A percentile compares a stretch with the other conserved stretches of the same genome.
phyloP scores from a whole-genome alignment of 495 filamentous ascomycete species.

The Penicillium maclennaniae region DNA sequence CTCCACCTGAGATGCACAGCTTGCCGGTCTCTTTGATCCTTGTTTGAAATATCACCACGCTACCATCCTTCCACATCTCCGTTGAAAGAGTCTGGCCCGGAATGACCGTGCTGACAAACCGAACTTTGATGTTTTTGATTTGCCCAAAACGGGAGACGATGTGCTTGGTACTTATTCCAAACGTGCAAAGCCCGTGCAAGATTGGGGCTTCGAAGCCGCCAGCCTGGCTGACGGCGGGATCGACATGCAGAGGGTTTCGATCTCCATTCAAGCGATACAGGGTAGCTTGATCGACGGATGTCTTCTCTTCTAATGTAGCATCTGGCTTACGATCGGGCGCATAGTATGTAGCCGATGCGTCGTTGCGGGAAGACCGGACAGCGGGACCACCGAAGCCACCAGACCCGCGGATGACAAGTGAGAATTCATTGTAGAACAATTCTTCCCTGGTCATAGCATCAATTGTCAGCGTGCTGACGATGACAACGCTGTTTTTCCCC shows the following conservation, averaged over 20 bases:
- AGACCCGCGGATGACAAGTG: slow-evolving; percentile 85
- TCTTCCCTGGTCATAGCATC: slow-evolving; percentile 74
- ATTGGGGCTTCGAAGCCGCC: slow-evolving; percentile 96
- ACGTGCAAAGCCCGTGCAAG: slow-evolving; percentile 92
- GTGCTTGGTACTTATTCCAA: slow-evolving; percentile 87
- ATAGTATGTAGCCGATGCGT: slow-evolving; percentile 71
- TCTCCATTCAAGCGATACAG: slow-evolving; percentile 94
- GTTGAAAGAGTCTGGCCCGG: slow-evolving; percentile 93
- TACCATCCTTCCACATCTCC: slow-evolving; percentile 97
- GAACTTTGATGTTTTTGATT: slow-evolving; percentile 92
- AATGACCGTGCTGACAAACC: slow-evolving; percentile 88
- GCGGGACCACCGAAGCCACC: slow-evolving; percentile 85
- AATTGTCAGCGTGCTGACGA: slow-evolving; percentile 75
- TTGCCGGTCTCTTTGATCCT: slow-evolving; percentile 96
- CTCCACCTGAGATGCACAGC: slow-evolving; percentile 81
- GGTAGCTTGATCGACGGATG: slow-evolving; percentile 88
- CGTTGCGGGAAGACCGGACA: slow-evolving; percentile 63
- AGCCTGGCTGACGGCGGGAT: slow-evolving; percentile 89
- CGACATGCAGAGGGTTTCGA: slow-evolving; percentile 90
- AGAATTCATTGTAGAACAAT: slow-evolving; percentile 94
- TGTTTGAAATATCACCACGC: slow-evolving; percentile 83
- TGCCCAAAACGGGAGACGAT: slow-evolving; percentile 78
- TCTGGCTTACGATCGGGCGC: slow-evolving; percentile 81
- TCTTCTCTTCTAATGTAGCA: slow-evolving; percentile 80
- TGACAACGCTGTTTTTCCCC: slow-evolving; percentile 83